phyloP scores from a whole-genome alignment of 805 yeast species.

The Soucietia sequanensis region DNA sequence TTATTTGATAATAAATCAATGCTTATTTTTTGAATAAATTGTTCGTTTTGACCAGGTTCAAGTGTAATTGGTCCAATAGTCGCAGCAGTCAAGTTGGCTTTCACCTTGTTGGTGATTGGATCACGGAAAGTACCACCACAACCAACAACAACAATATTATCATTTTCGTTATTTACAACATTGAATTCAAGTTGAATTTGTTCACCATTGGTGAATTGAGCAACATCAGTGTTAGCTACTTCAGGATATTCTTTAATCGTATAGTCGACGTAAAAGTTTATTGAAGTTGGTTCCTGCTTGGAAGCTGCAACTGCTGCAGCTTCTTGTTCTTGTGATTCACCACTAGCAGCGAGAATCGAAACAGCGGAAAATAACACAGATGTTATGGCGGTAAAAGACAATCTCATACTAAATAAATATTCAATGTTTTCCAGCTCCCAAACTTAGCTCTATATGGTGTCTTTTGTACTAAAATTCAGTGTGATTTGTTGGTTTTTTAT shows the following conservation, averaged over 20 bases:
- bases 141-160: conserved; percentile 54
- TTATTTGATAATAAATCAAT: conserved; percentile 56
- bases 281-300: conserved; percentile 31
- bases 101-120: conserved; percentile 49
- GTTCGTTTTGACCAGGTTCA: conserved; percentile 45
- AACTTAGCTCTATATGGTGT: too few species aligned
- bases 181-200: conserved; percentile 49
- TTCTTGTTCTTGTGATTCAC: too few species aligned
- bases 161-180: conserved; percentile 54
- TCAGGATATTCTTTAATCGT: conserved; percentile 45
- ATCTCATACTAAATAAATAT: too few species aligned
- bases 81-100: conserved; percentile 64
- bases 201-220: conserved; percentile 51
- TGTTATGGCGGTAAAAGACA: too few species aligned
- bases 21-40: conserved; percentile 58
- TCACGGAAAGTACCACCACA: conserved; percentile 65
- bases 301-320: too few species aligned
- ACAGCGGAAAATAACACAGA: too few species aligned
- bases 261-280: conserved; percentile 50
- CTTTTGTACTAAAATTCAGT: too few species aligned
- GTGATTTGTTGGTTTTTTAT: too few species aligned
- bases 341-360: too few species aligned
- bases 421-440: too few species aligned
- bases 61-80: conserved; percentile 60
- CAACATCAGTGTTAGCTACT: conserved; percentile 35